These are phyloP conservation scores for Fusarium decemcellulare DNA, from an alignment of 2,329 filamentous ascomycete genomes.

Conservation along the genomic window DNA sequence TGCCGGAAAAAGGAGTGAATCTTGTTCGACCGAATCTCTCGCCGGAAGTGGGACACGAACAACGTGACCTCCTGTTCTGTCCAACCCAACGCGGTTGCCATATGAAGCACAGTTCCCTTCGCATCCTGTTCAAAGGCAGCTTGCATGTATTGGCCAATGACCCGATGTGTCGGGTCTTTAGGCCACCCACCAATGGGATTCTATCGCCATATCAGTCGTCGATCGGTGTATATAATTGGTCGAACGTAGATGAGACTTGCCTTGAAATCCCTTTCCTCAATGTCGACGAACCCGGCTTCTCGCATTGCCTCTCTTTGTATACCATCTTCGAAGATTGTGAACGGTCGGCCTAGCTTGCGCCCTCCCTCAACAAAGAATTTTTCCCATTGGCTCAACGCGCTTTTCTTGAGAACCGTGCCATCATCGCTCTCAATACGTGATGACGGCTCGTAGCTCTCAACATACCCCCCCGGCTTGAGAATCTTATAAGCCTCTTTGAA, in stretches of 20 bases:
- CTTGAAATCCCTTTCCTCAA: not conserved
- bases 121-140: constrained; percentile 11
- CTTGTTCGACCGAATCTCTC: constrained; percentile 11
- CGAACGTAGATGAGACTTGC: not conserved
- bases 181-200: constrained; percentile 12
- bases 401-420: not conserved
- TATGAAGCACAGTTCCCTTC: not conserved
- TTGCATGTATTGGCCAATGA: constrained; percentile 1
- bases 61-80: not conserved
- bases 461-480: not conserved
- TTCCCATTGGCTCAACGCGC: not conserved
- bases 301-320: not conserved
- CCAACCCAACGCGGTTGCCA: constrained; percentile 7
- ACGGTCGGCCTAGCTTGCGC: not conserved
- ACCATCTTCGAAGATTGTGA: not conserved
- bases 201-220: not conserved
- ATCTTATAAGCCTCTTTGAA: not conserved
- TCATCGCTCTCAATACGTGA: not conserved
- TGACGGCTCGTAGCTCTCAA: not conserved
- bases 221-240: not conserved
- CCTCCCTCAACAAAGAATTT: not conserved
- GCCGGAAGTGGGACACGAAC: not conserved
- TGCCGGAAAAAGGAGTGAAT: constrained; percentile 18
- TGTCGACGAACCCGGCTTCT: not conserved
- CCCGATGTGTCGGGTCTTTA: constrained; percentile 1